Conservation (phyloP, 345 rosid species). For the Eucalyptus cloeziana region DNA sequence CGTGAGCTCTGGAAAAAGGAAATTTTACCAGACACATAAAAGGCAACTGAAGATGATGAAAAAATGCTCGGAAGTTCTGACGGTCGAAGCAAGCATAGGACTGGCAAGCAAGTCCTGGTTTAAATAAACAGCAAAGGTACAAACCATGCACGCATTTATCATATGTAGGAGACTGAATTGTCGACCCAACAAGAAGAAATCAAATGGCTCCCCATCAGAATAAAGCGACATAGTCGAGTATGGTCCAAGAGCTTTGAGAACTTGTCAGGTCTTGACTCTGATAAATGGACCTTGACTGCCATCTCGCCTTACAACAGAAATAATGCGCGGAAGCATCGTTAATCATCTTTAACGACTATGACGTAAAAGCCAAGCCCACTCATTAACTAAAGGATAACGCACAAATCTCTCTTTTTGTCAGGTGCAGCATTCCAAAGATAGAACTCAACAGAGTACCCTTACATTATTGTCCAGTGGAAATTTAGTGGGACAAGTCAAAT, state of each 20-base stretch:
- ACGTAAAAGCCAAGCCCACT: background rate
- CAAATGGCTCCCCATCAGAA: background rate
- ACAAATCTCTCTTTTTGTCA: background rate
- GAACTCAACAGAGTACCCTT: background rate
- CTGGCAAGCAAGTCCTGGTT: background rate
- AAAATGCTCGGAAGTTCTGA: background rate
- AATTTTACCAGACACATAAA: background rate
- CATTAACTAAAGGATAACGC: background rate
- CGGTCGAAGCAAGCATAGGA: background rate
- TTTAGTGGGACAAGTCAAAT: background rate
- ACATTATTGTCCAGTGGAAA: background rate
- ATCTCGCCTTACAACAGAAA: background rate
- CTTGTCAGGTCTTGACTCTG: background rate
- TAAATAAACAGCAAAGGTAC: background rate
- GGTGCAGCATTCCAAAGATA: background rate
- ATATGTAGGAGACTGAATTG: background rate
- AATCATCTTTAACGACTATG: background rate
- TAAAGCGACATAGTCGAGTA: background rate
- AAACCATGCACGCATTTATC: background rate
- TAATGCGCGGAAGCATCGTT: background rate
- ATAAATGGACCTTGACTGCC: background rate
- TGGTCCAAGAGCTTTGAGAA: background rate
- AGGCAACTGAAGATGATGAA: background rate
- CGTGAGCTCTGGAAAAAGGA: background rate
- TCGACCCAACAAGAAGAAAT: background rate